Base-by-base conservation (phyloP, 345 rosid genomes). In the Raphanus raphanistrum region DNA sequence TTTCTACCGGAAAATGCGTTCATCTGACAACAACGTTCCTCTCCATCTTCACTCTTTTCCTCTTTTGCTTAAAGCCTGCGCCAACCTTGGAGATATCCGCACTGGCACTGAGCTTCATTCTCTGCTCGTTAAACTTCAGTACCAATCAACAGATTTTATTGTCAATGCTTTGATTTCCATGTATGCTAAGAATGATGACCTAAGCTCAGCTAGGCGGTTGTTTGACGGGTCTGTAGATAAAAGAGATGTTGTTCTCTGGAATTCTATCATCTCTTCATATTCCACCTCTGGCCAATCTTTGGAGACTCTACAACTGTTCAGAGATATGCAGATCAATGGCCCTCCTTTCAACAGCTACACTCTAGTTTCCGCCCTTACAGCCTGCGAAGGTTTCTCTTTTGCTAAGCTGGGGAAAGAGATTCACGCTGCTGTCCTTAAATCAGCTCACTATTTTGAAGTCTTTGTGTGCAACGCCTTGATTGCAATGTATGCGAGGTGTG, bases 151-250 rank as follows among this genome's bases (percentile, higher is more conserved):
- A 13, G 77, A 68, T 10, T 88, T 85, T 75, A 85, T 88, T 45
- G 85, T 85, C 52, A 90, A 92, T 81, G 84, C 97, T 5, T 86
- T 94, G 75, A 86, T 90, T 76, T 76, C 92, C 5, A 87, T 92
- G 94, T 89, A 92, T 75, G 92, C 94, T 3, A 90, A 92, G 87
- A 89, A 93, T 81, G 79, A 69, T 74, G 89, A 89, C 73, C 76
- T 89, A 45, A 58, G 52, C 28, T 84, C 83, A 25, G 97, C 93
- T 8, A 88, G 85, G 85, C 87, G 72, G 73, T 71, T 92, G 52
- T 90, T 94, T 78, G 86, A 86, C 52, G 66, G 82, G 67, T 74
- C 84, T 43, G 50, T 70, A 64, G 86, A 70, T 21, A 86, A 79
- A 77, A 77, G 79, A 17, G 97, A 92, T 76, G 83, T 84, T 69